Evolutionary conservation across 768 basidiomycete species (phyloP), one percentile per base, ranked within the genome.

Genomic region (Cantharellus anzutake): DNA sequence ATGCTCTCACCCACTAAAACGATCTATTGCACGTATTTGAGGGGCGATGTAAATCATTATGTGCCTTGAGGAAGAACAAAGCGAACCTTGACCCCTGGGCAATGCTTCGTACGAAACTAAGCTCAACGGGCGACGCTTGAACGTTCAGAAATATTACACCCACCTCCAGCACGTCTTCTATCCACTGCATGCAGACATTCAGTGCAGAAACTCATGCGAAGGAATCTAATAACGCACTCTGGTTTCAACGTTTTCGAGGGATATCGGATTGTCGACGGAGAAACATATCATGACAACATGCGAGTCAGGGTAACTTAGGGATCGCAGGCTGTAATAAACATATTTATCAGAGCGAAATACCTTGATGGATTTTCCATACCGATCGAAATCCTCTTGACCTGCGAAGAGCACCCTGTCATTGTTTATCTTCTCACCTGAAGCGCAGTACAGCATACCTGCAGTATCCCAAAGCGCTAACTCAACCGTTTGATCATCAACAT

Each of bases 381-480:
- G 76, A 68, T 94, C 94, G 67, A 98, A 98, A 67, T 94, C 91
- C 73, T 94, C 91, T 71, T 94, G 91, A 50, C 90, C 90, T 91
- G 71, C 58, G 63, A 58, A 48, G 44, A 29, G 20, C 20, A 29
- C 20, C 20, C 20, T 29, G 20, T 29, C 20, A 29, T 48, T 48
- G 44, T 11, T 48, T 11, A 48, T 48, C 11, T 11, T 55, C 11
- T 11, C 7, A 11, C 14, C 7, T 11, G 11, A 37, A 37, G 35
- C 52, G 11, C 52, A 7, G 52, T 55, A 14, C 7, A 11, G 52
- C 38, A 37, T 48, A 91, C 94, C 93, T 51, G 94, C 94, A 51
- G 94, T 98, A 69, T 98, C 94, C 94, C 94, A 98, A 63, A 98
- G 68, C 68, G 90, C 89, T 51, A 99, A 75, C 67, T 98, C 93